Evolutionary conservation across 495 filamentous ascomycete genomes (phyloP).

Genomic region (Neurospora discreta): DNA sequence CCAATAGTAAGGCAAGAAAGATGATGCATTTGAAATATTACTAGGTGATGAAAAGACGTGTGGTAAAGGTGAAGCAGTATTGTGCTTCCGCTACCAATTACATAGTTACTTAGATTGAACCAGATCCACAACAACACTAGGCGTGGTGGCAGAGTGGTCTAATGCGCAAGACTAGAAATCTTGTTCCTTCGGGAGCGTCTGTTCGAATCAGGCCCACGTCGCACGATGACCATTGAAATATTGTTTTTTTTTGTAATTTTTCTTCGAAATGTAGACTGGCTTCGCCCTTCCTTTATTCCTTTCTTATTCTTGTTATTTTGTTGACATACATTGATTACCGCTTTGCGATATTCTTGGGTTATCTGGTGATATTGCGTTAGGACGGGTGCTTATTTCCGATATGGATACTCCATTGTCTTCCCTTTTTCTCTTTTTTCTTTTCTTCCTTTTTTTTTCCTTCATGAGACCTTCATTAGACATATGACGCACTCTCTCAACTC

Average conservation of each 20-base stretch:
- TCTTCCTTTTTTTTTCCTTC: too few species aligned
- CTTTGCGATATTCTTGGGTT: not conserved
- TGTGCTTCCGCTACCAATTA: not conserved
- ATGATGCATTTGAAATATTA: not conserved
- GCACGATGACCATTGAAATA: not conserved
- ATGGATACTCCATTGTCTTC: not conserved
- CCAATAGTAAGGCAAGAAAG: not conserved
- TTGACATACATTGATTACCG: not conserved
- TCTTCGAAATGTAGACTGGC: not conserved
- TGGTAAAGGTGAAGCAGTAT: not conserved
- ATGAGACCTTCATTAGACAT: not conserved
- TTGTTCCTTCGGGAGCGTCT: not conserved
- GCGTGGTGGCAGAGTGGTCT: not conserved
- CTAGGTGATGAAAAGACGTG: not conserved
- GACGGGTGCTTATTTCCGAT: not conserved
- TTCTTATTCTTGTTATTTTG: too few species aligned
- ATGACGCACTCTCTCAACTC: too few species aligned
- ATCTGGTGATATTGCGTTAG: not conserved
- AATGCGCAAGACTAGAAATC: too few species aligned
- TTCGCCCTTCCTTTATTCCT: not conserved
- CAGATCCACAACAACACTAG: not conserved
- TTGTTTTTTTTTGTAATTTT: not conserved
- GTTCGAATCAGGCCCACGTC: not conserved
- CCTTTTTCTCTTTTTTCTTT: too few species aligned
- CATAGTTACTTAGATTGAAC: not conserved